Conservation (phyloP, 495 filamentous ascomycete species). For the Xylaria nigripes region DNA sequence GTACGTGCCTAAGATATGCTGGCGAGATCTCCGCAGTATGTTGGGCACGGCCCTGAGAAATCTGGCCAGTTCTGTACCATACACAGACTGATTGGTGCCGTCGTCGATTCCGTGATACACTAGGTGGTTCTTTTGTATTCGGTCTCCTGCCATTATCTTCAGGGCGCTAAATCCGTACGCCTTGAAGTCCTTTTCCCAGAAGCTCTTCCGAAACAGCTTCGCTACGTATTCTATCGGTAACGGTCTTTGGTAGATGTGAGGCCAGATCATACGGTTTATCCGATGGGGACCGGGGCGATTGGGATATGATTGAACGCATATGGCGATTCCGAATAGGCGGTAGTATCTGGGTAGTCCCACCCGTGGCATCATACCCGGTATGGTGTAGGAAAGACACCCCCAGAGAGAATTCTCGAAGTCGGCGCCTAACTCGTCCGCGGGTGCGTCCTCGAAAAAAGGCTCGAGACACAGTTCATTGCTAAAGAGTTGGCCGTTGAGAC, state of each 20-base stretch:
- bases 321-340: neutral
- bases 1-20: too few relatives aligned
- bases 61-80: too few relatives aligned
- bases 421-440: constrained; percentile 14
- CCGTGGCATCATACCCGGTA: neutral
- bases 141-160: constrained; percentile 4
- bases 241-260: neutral
- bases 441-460: constrained; percentile 9
- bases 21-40: too few relatives aligned
- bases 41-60: too few relatives aligned
- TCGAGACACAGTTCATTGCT: constrained; percentile 6
- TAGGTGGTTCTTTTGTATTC: neutral
- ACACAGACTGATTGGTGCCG: too few relatives aligned
- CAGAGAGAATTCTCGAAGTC: constrained; percentile 20
- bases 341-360: neutral
- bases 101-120: neutral
- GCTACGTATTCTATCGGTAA: constrained; percentile 13
- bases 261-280: neutral
- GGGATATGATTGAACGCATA: neutral
- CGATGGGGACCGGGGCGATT: neutral
- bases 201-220: constrained; percentile 19
- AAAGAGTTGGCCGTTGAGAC: constrained; percentile 1
- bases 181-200: constrained; percentile 16
- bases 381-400: neutral
- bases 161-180: constrained; percentile 12